phyloP scores from a whole-genome alignment of 371 early-diverging fungal genomes.

The Lichtheimia hyalospora region DNA sequence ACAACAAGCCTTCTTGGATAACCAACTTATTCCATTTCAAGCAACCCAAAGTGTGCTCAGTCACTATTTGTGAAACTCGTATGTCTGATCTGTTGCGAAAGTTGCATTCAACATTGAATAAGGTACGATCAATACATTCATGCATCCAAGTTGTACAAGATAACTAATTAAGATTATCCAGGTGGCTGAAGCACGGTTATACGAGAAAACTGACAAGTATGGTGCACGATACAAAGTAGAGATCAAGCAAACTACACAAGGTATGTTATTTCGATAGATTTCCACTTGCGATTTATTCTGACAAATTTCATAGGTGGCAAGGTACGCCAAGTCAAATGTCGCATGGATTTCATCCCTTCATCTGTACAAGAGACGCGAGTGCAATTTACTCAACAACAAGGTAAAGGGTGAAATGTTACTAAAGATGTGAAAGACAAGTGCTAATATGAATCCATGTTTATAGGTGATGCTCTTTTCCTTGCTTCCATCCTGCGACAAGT shows the following conservation, averaged over 20 bases:
- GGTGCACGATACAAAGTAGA: slow-evolving; percentile 45
- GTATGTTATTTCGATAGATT: no score
- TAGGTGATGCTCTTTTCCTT: slow-evolving; percentile 21
- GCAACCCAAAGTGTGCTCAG: slow-evolving; percentile 45
- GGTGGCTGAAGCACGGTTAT: slow-evolving; percentile 33
- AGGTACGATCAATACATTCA: slow-evolving; percentile 9
- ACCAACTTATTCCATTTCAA: slow-evolving; percentile 48
- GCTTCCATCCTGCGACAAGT: slow-evolving; percentile 13
- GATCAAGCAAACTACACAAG: slow-evolving; percentile 36
- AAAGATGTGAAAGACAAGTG: background rate
- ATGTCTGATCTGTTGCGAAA: slow-evolving; percentile 25
- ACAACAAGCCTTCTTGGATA: slow-evolving; percentile 36
- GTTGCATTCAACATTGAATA: slow-evolving; percentile 32
- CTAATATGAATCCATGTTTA: background rate
- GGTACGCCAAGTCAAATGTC: slow-evolving; percentile 43
- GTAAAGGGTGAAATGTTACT: slow-evolving; percentile 1
- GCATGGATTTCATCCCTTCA: slow-evolving; percentile 37
- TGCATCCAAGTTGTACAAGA: no score
- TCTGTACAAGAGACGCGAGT: slow-evolving; percentile 28
- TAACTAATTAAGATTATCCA: no score
- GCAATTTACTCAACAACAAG: slow-evolving; percentile 48
- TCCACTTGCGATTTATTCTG: no score
- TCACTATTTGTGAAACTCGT: slow-evolving; percentile 32
- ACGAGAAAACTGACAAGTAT: slow-evolving; percentile 39
- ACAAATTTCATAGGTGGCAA: no score